Percentiles rank a stretch among this genome's conserved stretches.
Conservation (phyloP, 805 yeast genomes). For the Maudiozyma pseudohumilis region DNA sequence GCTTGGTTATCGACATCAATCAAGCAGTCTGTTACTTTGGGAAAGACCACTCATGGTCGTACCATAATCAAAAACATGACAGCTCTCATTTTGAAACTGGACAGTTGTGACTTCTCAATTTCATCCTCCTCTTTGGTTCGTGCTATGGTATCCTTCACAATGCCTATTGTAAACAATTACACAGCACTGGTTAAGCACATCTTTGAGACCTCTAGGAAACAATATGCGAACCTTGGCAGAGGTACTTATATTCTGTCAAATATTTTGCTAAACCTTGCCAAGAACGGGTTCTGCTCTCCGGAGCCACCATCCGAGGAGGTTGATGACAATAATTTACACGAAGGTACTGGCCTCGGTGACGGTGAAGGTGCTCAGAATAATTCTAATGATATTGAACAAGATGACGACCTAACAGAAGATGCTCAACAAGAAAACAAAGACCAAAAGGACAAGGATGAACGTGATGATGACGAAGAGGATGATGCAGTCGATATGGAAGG, state of each 20-base stretch:
- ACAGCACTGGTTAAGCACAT: constrained; percentile 37
- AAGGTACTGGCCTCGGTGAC: constrained; percentile 89
- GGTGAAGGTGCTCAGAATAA: constrained; percentile 81
- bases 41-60: constrained; percentile 35
- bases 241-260: constrained; percentile 52
- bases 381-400: constrained; percentile 80
- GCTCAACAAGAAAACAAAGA: constrained; percentile 70
- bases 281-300: constrained; percentile 88
- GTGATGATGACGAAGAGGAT: constrained; percentile 44
- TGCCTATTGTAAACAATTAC: constrained; percentile 59
- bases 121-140: constrained; percentile 32
- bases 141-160: constrained; percentile 44
- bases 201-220: constrained; percentile 34
- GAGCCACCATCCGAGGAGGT: constrained; percentile 58
- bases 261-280: constrained; percentile 50
- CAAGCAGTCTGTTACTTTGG: constrained; percentile 32
- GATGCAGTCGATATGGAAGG: constrained; percentile 93
- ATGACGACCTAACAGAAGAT: constrained; percentile 76
- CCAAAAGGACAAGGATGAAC: constrained; percentile 50
- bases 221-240: constrained; percentile 47
- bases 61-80: constrained; percentile 31
- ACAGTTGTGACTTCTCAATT: constrained; percentile 31
- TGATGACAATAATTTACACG: constrained; percentile 57
- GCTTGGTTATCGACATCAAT: constrained; percentile 56
- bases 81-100: constrained; percentile 29